Evolutionary conservation across 768 basidiomycete genomes (phyloP).

Genomic region (Serendipita indica): DNA sequence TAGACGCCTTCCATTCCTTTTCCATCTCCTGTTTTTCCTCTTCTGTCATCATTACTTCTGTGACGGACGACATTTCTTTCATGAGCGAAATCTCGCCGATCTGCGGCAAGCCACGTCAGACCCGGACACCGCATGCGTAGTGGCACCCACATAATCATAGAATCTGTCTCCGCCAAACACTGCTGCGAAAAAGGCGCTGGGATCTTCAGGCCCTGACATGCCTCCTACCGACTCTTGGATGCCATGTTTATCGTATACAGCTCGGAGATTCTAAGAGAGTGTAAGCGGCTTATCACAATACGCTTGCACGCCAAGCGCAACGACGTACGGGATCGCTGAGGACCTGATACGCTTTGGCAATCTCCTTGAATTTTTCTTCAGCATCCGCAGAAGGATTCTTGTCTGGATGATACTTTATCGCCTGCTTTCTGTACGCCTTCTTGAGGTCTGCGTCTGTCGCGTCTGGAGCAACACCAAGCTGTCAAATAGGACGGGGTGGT

Average conservation of each 20-base stretch:
- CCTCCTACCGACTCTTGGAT: constrained; percentile 39
- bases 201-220: constrained; percentile 83
- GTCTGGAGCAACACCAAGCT: constrained; percentile 61
- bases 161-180: constrained; percentile 95
- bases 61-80: constrained; percentile 81
- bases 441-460: constrained; percentile 71
- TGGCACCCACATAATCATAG: constrained; percentile 58
- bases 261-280: constrained; percentile 52
- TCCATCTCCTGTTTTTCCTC: constrained; percentile 86
- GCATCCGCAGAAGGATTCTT: constrained; percentile 90
- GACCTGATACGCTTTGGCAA: constrained; percentile 87
- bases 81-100: constrained; percentile 94
- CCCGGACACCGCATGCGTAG: background rate
- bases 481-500: constrained; percentile 5
- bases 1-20: constrained; percentile 41
- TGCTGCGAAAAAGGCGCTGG: constrained; percentile 85
- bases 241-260: constrained; percentile 91
- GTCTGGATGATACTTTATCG: constrained; percentile 95
- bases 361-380: constrained; percentile 92
- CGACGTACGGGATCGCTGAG: constrained; percentile 61
- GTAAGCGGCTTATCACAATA: constrained; percentile 12
- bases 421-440: constrained; percentile 89
- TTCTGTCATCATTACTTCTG: constrained; percentile 77
- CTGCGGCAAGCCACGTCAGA: constrained; percentile 33
- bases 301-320: background rate